Evolutionary conservation across 192 early-diverging fungal genomes (phyloP).

Genomic region (Backusella luteola): DNA sequence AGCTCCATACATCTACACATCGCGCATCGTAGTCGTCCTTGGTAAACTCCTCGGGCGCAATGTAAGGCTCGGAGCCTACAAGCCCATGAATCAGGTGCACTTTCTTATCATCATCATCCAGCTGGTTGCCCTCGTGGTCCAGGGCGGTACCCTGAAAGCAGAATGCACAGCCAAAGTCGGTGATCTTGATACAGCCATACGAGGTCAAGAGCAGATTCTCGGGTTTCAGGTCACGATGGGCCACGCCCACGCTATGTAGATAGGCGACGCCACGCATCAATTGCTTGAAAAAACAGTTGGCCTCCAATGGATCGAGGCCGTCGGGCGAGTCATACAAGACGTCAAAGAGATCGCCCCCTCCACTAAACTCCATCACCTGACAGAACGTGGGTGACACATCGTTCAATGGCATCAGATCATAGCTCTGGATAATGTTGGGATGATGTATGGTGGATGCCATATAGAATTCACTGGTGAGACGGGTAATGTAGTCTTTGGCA

Average conservation of each 20-base stretch:
- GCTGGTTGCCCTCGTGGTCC: not conserved
- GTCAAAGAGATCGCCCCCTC: slow-evolving; percentile 76
- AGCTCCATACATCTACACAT: slow-evolving; percentile 18
- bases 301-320: slow-evolving; percentile 48
- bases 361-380: slow-evolving; percentile 84
- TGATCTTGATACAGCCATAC: slow-evolving; percentile 72
- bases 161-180: slow-evolving; percentile 82
- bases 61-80: slow-evolving; percentile 82
- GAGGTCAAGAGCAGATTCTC: slow-evolving; percentile 78
- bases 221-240: slow-evolving; percentile 83
- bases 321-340: slow-evolving; percentile 65
- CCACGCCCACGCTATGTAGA: slow-evolving; percentile 78
- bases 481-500: slow-evolving; percentile 50
- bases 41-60: slow-evolving; percentile 70
- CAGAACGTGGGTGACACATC: slow-evolving; percentile 55
- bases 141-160: slow-evolving; percentile 55
- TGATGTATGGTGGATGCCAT: slow-evolving; percentile 77
- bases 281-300: slow-evolving; percentile 73
- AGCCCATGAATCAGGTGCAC: slow-evolving; percentile 73
- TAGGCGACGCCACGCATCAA: slow-evolving; percentile 75
- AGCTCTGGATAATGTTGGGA: slow-evolving; percentile 73
- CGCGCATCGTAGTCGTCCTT: slow-evolving; percentile 48
- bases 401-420: slow-evolving; percentile 72
- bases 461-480: slow-evolving; percentile 74
- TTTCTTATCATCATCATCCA: slow-evolving; percentile 69